phyloP scores from a whole-genome alignment of 2,329 filamentous ascomycete genomes.

The Fusarium piperis region DNA sequence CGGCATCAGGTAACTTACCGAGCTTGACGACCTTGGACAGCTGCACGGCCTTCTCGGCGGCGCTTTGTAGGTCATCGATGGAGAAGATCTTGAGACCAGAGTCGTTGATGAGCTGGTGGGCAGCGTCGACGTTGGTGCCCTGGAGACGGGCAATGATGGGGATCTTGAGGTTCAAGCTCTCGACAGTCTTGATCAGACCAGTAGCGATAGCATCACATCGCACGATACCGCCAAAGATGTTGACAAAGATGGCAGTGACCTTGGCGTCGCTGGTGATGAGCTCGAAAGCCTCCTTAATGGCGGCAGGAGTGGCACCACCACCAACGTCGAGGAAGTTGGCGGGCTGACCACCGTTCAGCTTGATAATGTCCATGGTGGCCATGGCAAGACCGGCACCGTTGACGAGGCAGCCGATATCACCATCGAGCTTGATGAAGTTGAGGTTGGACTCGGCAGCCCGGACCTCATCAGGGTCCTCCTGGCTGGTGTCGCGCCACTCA shows the following conservation, averaged over 20 bases:
- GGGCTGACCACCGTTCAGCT: slow-evolving; percentile 94
- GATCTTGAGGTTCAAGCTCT: slow-evolving; percentile 94
- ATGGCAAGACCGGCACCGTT: slow-evolving; percentile 99
- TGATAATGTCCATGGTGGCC: slow-evolving; percentile 99
- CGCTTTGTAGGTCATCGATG: slow-evolving; percentile 96
- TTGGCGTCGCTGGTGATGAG: slow-evolving; percentile 98
- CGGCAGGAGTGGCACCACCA: slow-evolving; percentile 94
- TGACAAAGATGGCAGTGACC: slow-evolving; percentile 99
- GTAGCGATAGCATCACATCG: slow-evolving; percentile 97
- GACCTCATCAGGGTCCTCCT: slow-evolving; percentile 98
- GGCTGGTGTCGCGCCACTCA: slow-evolving; percentile 89
- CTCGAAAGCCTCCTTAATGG: slow-evolving; percentile 97
- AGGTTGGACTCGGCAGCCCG: slow-evolving; percentile 93
- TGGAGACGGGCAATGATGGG: slow-evolving; percentile 97
- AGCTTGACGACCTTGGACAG: slow-evolving; percentile 99
- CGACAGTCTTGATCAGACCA: slow-evolving; percentile 93
- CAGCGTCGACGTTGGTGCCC: slow-evolving; percentile 97
- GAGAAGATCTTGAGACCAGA: slow-evolving; percentile 99
- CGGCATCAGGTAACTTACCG: slow-evolving; percentile 65
- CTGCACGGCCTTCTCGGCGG: slow-evolving; percentile 97
- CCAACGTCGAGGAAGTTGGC: slow-evolving; percentile 99
- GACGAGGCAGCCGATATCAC: slow-evolving; percentile 98
- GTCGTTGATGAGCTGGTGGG: slow-evolving; percentile 93
- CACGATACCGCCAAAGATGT: slow-evolving; percentile 99
- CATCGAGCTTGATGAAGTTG: slow-evolving; percentile 99